Conservation (phyloP, 257 asterid genomes). For the Nicotiana noctiflora region DNA sequence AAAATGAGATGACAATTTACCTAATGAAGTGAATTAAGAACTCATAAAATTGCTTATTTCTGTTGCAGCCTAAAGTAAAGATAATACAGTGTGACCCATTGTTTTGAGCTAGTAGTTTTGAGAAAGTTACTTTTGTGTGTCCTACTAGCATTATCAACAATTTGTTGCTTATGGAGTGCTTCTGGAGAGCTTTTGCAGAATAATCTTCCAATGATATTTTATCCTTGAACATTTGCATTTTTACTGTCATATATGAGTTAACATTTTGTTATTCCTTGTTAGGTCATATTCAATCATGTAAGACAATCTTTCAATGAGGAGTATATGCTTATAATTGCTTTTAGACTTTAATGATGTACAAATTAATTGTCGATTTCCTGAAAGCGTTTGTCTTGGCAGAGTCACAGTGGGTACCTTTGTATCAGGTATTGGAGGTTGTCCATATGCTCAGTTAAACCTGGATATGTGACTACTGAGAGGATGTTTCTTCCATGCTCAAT, state of each 20-base stretch:
- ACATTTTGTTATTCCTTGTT: neutral
- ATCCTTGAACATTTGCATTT: neutral
- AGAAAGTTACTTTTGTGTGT: neutral
- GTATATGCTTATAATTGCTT: neutral
- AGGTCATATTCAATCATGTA: too few species aligned
- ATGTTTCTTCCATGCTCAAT: conserved; percentile 75
- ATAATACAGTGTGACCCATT: too few species aligned
- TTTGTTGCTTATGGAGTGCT: neutral
- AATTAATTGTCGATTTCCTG: neutral
- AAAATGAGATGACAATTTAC: neutral
- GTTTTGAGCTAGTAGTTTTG: neutral
- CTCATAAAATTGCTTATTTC: neutral
- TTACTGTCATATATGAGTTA: neutral
- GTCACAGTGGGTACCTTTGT: conserved; percentile 71
- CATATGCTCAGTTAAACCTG: conserved; percentile 84
- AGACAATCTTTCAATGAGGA: too few species aligned
- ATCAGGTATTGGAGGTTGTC: conserved; percentile 82
- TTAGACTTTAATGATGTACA: neutral
- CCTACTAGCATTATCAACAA: neutral
- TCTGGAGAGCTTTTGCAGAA: neutral
- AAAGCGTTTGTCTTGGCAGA: conserved; percentile 28
- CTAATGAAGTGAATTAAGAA: neutral
- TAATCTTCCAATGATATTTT: too few species aligned
- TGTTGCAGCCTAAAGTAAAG: neutral
- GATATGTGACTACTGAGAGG: conserved; percentile 93